Evolutionary conservation across 345 rosid genomes (phyloP), one percentile per base, ranked within the genome.

Genomic region (Rhodamnia rubescens): DNA sequence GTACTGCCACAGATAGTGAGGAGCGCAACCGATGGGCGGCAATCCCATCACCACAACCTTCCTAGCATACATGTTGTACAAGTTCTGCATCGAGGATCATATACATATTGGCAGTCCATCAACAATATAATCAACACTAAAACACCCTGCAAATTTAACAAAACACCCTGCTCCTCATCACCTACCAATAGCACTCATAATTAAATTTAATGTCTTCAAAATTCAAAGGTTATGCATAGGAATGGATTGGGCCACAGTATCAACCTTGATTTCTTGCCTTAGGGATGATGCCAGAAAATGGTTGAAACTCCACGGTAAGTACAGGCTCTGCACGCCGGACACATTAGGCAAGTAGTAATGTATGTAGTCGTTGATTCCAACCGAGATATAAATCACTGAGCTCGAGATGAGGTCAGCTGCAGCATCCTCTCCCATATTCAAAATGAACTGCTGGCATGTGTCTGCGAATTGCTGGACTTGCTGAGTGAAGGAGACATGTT

Each of bases 21-120:
- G 99, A 80, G 98, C 98, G 58, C 98, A 97, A 26, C 98, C 97
- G 6, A 97, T 97, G 1, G 98, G 98, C 18, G 98, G 91, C 85
- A 97, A 83, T 74, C 98, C 98, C 98, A 97, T 95, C 58, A 97
- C 91, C 80, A 97, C 95, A 83, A 95, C 83, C 85, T 87, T 95
- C 93, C 96, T 91, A 58, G 89, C 96, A 85, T 88, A 90, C 88
- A 91, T 87, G 84, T 86, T 88, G 88, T 97, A 90, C 92, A 95
- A 89, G 83, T 95, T 94, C 99, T 95, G 93, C 85, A 61, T 53
- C 53, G 27, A n/a, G 74, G 32, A 47, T 36, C 24, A 55, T 8
- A 86, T 40, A 85, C 83, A 74, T 40, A 82, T 22, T 57, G 26
- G 47, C 24, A 56, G 51, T 81, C 36, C 49, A 22, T 82, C 54